phyloP scores from a whole-genome alignment of 2,329 filamentous ascomycete genomes.

The Myrmaecium sp. region DNA sequence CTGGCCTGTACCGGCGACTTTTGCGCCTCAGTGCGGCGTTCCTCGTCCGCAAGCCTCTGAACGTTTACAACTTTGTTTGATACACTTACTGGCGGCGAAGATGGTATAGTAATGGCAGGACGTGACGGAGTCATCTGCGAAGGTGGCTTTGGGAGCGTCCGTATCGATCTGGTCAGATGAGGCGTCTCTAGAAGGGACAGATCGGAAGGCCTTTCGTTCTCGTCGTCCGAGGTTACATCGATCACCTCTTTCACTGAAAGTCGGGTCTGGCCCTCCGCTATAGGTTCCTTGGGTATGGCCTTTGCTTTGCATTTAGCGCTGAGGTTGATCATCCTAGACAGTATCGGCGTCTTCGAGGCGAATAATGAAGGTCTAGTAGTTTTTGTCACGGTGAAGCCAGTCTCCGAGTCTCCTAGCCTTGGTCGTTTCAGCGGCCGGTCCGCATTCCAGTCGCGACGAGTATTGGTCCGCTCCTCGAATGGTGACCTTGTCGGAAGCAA shows the following conservation, averaged over 20 bases:
- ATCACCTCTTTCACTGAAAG: constrained; percentile 11
- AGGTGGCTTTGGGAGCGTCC: constrained; percentile 10
- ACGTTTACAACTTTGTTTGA: constrained; percentile 20
- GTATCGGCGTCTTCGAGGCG: no score
- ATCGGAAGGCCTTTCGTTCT: constrained; percentile 2
- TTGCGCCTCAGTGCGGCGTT: neutral
- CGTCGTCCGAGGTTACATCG: constrained; percentile 3
- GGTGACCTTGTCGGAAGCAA: constrained; percentile 42
- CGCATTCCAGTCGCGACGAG: no score
- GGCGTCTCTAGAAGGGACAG: constrained; percentile 3
- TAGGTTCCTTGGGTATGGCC: neutral
- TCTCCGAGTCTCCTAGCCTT: constrained; percentile 14
- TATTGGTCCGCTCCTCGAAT: constrained; percentile 45
- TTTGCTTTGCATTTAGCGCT: neutral
- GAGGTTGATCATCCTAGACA: no score
- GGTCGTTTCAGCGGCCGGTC: constrained; percentile 8
- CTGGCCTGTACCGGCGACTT: neutral
- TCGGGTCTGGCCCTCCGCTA: no score
- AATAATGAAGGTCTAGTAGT: no score
- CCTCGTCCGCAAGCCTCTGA: constrained; percentile 9
- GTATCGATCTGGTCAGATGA: constrained; percentile 1
- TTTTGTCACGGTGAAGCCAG: no score
- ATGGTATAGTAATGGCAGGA: constrained; percentile 9
- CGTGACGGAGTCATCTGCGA: constrained; percentile 12
- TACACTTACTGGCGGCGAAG: constrained; percentile 20